phyloP scores from a whole-genome alignment of 2,329 filamentous ascomycete species.

The Calonectria multiphialidica region DNA sequence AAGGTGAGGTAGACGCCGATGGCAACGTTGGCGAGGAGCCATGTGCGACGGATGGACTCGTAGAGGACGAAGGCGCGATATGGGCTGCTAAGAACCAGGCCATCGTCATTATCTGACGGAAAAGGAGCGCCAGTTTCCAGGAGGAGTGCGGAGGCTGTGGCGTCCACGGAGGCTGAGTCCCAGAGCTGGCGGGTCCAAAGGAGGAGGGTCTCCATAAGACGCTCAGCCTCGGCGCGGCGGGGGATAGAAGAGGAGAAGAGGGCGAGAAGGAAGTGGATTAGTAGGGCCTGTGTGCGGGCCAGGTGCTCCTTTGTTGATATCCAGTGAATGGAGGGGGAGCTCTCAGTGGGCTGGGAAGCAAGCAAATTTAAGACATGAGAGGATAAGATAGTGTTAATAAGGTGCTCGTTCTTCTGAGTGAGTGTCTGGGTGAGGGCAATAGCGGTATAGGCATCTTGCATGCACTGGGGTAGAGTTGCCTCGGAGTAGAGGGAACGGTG shows the following conservation, averaged over 20 bases:
- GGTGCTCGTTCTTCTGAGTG: not conserved
- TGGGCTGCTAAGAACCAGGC: not conserved
- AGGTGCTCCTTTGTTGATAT: not conserved
- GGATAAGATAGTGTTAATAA: not conserved
- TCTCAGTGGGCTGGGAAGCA: not conserved
- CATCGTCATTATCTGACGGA: not conserved
- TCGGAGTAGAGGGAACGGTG: not conserved
- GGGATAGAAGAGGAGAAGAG: not conserved
- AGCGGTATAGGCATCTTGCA: not conserved
- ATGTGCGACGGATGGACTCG: not conserved
- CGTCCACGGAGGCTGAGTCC: not conserved
- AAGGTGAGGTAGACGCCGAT: not conserved
- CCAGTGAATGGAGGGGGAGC: not conserved
- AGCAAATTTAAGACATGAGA: not conserved
- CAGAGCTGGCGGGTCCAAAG: not conserved
- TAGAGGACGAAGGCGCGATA: not conserved
- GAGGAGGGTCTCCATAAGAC: not conserved
- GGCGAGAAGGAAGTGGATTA: not conserved
- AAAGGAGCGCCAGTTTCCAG: no score
- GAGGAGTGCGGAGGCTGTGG: not conserved
- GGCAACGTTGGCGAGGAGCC: not conserved
- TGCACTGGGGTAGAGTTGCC: not conserved
- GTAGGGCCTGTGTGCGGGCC: not conserved
- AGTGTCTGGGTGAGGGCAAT: not conserved
- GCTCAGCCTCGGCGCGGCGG: not conserved